phyloP scores from a whole-genome alignment of 192 early-diverging fungal genomes.

The Podila clonocystis region DNA sequence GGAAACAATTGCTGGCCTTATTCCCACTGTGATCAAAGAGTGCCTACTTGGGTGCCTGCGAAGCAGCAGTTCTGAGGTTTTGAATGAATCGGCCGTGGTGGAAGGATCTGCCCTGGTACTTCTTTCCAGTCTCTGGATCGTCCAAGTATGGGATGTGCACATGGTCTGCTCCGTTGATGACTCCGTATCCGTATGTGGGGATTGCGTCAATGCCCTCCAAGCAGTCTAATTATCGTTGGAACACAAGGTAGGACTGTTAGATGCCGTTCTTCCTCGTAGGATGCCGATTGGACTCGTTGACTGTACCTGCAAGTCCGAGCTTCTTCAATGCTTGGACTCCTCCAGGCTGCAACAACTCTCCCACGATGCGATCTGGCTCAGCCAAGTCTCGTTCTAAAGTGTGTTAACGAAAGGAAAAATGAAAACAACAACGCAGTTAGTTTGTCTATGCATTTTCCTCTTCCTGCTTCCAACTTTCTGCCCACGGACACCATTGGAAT shows the following conservation, averaged over 20 bases:
- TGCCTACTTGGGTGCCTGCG: constrained; percentile 63
- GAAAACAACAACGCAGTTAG: background rate
- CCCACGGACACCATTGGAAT: background rate
- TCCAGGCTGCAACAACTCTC: constrained; percentile 96
- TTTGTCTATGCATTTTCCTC: background rate
- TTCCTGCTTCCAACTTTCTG: background rate
- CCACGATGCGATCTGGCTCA: constrained; percentile 98
- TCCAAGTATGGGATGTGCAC: constrained; percentile 81
- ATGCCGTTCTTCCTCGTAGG: constrained; percentile 78
- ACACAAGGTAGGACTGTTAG: too few species aligned
- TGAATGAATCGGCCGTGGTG: constrained; percentile 95
- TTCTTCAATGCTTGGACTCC: constrained; percentile 83
- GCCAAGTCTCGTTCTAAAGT: constrained; percentile 83
- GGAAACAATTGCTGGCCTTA: background rate
- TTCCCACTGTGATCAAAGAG: background rate
- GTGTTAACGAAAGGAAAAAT: background rate
- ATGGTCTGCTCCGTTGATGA: constrained; percentile 71
- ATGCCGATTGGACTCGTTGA: background rate
- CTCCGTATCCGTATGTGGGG: constrained; percentile 84
- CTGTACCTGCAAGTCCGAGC: constrained; percentile 74
- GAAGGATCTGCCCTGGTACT: constrained; percentile 79
- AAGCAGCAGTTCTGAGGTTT: constrained; percentile 79
- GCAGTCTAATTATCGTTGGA: constrained; percentile 49
- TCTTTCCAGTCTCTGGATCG: constrained; percentile 55
- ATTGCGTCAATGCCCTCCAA: constrained; percentile 89